Evolutionary conservation across 2,329 filamentous ascomycete genomes (phyloP).

Genomic region (Ceratocystis alfenasii): DNA sequence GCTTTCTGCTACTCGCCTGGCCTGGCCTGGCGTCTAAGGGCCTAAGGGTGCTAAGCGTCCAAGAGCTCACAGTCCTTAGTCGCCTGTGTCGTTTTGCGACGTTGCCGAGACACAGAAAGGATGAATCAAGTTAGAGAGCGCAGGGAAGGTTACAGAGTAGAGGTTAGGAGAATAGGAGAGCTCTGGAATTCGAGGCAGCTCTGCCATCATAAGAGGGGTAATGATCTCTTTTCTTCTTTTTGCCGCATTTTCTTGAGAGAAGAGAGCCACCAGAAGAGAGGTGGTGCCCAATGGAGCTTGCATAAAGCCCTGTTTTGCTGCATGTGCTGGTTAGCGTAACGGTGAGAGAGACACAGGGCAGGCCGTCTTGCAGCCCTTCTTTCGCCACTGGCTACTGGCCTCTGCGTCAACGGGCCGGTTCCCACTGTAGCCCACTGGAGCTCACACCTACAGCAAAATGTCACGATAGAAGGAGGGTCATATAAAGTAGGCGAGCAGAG

Average conservation of each 20-base stretch:
- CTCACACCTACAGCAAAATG: not conserved
- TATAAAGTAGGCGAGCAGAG: not conserved
- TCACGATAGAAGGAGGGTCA: not conserved
- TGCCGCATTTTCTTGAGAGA: not conserved
- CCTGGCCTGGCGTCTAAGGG: not conserved
- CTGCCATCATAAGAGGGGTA: not conserved
- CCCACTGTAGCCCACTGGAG: not conserved
- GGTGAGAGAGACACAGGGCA: not conserved
- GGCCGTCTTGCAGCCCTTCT: not conserved
- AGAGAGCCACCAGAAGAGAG: not conserved
- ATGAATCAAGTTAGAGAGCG: not conserved
- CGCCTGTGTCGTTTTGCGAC: not conserved
- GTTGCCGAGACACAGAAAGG: conserved; percentile 8
- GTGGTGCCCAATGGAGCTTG: not conserved
- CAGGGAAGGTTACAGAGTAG: not conserved
- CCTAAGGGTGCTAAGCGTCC: not conserved
- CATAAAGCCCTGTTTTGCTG: not conserved
- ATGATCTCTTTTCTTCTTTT: not conserved
- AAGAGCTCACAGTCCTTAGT: not conserved
- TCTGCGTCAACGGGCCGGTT: conserved; percentile 2
- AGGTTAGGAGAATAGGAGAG: not conserved
- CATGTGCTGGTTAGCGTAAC: not conserved
- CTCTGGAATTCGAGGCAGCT: not conserved
- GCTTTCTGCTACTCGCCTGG: not conserved
- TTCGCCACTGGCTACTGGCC: not conserved